Evolutionary conservation across 2,329 filamentous ascomycete species (phyloP).

Genomic region (Nigrospora sphaerica): DNA sequence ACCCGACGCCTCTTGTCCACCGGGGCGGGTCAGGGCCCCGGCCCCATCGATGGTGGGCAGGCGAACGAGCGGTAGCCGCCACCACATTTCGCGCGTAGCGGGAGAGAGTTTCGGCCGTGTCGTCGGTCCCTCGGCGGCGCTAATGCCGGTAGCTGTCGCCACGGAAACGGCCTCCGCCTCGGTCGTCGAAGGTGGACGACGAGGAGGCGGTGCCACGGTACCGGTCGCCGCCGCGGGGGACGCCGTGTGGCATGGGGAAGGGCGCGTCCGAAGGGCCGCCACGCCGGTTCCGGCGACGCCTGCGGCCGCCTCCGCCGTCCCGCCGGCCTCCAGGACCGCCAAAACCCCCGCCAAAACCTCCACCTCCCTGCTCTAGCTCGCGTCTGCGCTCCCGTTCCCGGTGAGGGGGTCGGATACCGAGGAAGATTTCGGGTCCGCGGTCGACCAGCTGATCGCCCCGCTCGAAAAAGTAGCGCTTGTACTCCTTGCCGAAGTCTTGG

Average conservation of each 20-base stretch:
- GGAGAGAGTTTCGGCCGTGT: too few relatives aligned
- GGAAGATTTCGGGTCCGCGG: conserved; percentile 62
- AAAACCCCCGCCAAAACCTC: neutral
- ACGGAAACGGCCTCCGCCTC: conserved; percentile 10
- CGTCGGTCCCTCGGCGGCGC: too few relatives aligned
- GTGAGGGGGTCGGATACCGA: conserved; percentile 55
- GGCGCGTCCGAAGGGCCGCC: conserved; percentile 12
- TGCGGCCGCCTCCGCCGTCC: conserved; percentile 11
- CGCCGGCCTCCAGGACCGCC: conserved; percentile 13
- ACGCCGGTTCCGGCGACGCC: conserved; percentile 18
- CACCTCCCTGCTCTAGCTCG: conserved; percentile 26
- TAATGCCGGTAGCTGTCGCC: conserved; percentile 6
- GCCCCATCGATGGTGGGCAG: too few relatives aligned
- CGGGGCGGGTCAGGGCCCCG: too few relatives aligned
- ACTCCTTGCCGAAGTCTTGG: conserved; percentile 39
- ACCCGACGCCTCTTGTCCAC: too few relatives aligned
- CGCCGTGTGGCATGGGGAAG: conserved; percentile 18
- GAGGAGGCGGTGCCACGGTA: conserved; percentile 18
- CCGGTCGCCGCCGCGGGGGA: conserved; percentile 24
- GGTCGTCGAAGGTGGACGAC: conserved; percentile 11
- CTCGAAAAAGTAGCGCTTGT: conserved; percentile 70
- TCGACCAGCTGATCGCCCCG: conserved; percentile 60
- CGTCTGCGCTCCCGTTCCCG: conserved; percentile 36
- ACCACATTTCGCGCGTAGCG: too few relatives aligned
- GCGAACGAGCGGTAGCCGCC: too few relatives aligned